Evolutionary conservation across 352 stramenopile genomes (phyloP).

Genomic region (Globisporangium solare): DNA sequence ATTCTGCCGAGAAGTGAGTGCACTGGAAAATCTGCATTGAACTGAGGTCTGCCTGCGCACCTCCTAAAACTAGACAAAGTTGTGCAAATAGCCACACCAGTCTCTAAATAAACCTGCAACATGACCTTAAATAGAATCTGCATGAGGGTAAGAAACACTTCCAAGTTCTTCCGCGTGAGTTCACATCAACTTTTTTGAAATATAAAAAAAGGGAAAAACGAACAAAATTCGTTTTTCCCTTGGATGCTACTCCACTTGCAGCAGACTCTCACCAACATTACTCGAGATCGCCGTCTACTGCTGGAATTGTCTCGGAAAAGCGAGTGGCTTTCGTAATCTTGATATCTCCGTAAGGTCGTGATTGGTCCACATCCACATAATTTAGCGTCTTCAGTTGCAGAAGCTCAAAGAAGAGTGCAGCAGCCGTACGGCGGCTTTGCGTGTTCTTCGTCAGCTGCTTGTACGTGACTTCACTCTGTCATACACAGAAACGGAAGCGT

Average conservation of each 20-base stretch:
- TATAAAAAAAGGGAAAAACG: too few relatives aligned
- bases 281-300: conserved; percentile 51
- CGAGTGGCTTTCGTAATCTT: conserved; percentile 69
- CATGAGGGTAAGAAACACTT: too few relatives aligned
- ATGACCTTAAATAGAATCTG: conserved; percentile 5
- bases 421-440: conserved; percentile 83
- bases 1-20: neutral
- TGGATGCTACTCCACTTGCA: too few relatives aligned
- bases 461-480: conserved; percentile 75
- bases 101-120: conserved; percentile 1
- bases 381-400: conserved; percentile 98
- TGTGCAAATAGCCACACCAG: neutral
- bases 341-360: conserved; percentile 93
- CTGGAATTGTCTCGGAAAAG: conserved; percentile 76
- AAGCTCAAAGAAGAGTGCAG: conserved; percentile 95
- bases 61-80: neutral
- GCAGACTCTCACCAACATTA: neutral
- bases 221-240: too few relatives aligned
- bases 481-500: neutral
- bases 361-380: conserved; percentile 94
- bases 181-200: too few relatives aligned
- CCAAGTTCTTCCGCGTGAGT: too few relatives aligned
- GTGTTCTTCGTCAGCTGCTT: conserved; percentile 82
- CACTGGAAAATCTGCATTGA: conserved; percentile 3
- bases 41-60: neutral